Percentiles rank a stretch among this genome's conserved stretches.
phyloP scores from a whole-genome alignment of 768 basidiomycete genomes.

The Podaxis sp. region DNA sequence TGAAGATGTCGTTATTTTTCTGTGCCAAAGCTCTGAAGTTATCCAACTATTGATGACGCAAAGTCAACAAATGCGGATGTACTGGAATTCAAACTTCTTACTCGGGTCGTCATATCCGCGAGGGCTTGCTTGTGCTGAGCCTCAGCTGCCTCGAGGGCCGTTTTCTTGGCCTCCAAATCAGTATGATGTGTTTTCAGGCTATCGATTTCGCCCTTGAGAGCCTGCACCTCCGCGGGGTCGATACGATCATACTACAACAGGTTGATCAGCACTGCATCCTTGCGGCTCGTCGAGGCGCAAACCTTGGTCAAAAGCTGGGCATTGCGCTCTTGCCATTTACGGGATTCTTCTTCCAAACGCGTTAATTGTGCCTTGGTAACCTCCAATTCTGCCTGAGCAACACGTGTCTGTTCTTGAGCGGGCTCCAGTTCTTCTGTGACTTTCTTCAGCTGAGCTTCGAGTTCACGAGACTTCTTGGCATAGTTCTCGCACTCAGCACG shows the following conservation, averaged over 20 bases:
- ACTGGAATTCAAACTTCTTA: constrained; percentile 8
- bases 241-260: constrained; percentile 75
- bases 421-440: constrained; percentile 70
- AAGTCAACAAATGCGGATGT: not conserved
- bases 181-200: constrained; percentile 35
- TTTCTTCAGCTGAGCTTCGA: constrained; percentile 62
- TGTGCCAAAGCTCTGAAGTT: constrained; percentile 33
- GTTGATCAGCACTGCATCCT: not conserved
- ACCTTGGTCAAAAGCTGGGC: constrained; percentile 81
- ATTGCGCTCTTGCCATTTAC: constrained; percentile 84
- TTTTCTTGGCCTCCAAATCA: constrained; percentile 21
- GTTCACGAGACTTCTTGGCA: constrained; percentile 62
- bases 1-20: constrained; percentile 32
- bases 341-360: constrained; percentile 74
- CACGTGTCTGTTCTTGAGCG: constrained; percentile 65
- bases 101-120: constrained; percentile 19
- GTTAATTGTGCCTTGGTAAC: constrained; percentile 64
- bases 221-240: constrained; percentile 82
- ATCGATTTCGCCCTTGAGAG: constrained; percentile 72
- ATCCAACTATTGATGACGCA: constrained; percentile 32
- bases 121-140: constrained; percentile 6
- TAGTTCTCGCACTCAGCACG: constrained; percentile 76
- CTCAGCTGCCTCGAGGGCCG: constrained; percentile 19
- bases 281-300: constrained; percentile 9
- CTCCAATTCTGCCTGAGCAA: constrained; percentile 73